Evolutionary conservation across 2,329 filamentous ascomycete genomes (phyloP), one percentile per base, ranked within the genome.

Genomic region (Sporothrix brunneoviolacea): DNA sequence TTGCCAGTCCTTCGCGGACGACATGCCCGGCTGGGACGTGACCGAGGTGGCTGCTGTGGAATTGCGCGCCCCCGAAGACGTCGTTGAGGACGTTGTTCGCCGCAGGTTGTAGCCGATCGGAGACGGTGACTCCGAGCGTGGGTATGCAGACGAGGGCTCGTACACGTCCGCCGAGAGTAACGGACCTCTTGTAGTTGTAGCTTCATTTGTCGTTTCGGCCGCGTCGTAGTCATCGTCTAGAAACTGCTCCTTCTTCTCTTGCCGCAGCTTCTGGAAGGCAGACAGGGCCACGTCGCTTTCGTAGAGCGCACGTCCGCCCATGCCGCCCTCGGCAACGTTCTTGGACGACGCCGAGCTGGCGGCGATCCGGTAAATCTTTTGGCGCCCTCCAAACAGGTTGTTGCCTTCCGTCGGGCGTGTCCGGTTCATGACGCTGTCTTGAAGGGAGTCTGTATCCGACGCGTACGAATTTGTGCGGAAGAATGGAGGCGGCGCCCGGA

Each of bases 311-410:
- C 80, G 83, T 21, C 78, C 86, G 40, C 74, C 70, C 73, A 88
- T 79, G 40, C 74, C 76, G 18, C 72, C 76, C n/a, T 72, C 62
- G 4, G 56, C 50, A 0, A 55, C 52, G 6, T 69, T 72, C 30
- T 72, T 70, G 4, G 72, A 73, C 3, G 72, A 73, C 38, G 65
- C 63, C 13, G 64, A 63, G 22, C 75, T 74, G 4, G 72, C 73
- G 0, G 86, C 76, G 56, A 95, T 87, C 65, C 89, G 91, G 68
- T 94, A 97, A 33, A 97, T 84, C 70, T 97, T 97, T 65, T 97
- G 93, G 39, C 93, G 82, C 15, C 93, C 93, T 51, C 93, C 93
- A 67, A 98, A 98, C 51, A 98, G 68, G 58, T 88, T 86, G 63
- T 97, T 98, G 40, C 91, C 90, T 63, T 97, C 91, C 1, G 80